Base-by-base conservation (phyloP, 164 flowering plant genomes). In the Cinnamomum micranthum region DNA sequence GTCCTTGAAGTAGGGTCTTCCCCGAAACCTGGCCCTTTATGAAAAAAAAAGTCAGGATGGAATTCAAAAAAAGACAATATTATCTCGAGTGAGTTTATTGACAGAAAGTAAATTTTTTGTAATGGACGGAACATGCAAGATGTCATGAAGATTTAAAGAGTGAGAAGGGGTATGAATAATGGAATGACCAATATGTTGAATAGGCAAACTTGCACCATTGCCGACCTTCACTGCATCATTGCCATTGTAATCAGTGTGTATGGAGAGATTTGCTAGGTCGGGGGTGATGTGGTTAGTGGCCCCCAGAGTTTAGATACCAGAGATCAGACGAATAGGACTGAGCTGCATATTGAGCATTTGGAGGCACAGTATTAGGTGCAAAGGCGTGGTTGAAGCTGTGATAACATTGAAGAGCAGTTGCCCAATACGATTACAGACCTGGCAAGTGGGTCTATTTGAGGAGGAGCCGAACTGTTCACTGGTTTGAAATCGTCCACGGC, bases 161-260 rank as follows among this genome's bases (percentile, higher is more conserved):
- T 14, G 15, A 12, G 50, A 55, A 15, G 7, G 11, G 10, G 41
- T 27, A 69, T 24, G 47, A 7, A 72, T 4, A 2, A 4, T 31
- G 28, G 74, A 58, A 11, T 7, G 6, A 4, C 50, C 67, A 50
- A 72, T 59, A 20, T 52, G 4, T 12, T 25, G 2, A 22, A 72
- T 58, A 13, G 2, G 11, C 67, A 72, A 72, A 72, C 74, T 2
- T 72, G 23, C 58, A 23, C 65, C 67, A 72, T 72, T 59, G 17
- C 50, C 74, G 1, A 72, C 20, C 23, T 58, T 72, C 15, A 72
- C 23, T 20, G 0, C 33, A 12, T 6, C 6, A 4, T 24, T 25
- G 2, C 0, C 74, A 50, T 27, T 9, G n/a, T 72, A 72, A 27
- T 58, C 23, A 22, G 65, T 13, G 15, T 59, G 14, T 1, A 28